A percentile compares a stretch with the other conserved stretches of the same genome.
Conservation (phyloP, 257 asterid genomes). For the Solanum peruvianum region DNA sequence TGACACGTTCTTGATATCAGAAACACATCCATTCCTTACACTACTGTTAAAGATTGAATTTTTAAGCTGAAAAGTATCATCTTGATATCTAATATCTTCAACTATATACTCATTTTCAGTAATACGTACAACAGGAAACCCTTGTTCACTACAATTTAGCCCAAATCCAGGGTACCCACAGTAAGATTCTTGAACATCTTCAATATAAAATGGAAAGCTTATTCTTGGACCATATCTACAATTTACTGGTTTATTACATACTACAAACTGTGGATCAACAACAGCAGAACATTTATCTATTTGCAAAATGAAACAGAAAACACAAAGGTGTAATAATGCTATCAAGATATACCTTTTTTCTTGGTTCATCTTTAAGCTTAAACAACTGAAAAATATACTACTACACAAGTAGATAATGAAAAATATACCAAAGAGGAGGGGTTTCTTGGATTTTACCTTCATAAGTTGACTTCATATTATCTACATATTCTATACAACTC, state of each 20-base stretch:
- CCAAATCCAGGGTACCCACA: slow-evolving; percentile 38
- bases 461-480: slow-evolving; percentile 6
- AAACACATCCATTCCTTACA: slow-evolving; percentile 6
- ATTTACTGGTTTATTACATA: slow-evolving; percentile 17
- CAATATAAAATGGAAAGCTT: slow-evolving; percentile 45
- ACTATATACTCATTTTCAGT: slow-evolving; percentile 19
- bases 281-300: slow-evolving; percentile 8
- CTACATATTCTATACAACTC: background rate
- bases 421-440: background rate
- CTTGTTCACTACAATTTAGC: slow-evolving; percentile 20
- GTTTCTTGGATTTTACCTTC: background rate
- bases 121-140: slow-evolving; percentile 20
- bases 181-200: slow-evolving; percentile 15
- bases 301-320: slow-evolving; percentile 16
- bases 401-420: background rate
- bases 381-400: background rate
- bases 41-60: slow-evolving; percentile 6
- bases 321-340: background rate
- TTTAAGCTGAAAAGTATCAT: slow-evolving; percentile 3
- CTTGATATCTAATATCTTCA: slow-evolving; percentile 16
- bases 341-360: background rate
- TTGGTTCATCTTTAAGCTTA: slow-evolving; percentile 15
- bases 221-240: slow-evolving; percentile 34
- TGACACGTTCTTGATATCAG: slow-evolving; percentile 18
- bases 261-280: slow-evolving; percentile 24